Evolutionary conservation across 225 moss, liverwort and hornwort species (phyloP).

Genomic region (Polytrichum commune): DNA sequence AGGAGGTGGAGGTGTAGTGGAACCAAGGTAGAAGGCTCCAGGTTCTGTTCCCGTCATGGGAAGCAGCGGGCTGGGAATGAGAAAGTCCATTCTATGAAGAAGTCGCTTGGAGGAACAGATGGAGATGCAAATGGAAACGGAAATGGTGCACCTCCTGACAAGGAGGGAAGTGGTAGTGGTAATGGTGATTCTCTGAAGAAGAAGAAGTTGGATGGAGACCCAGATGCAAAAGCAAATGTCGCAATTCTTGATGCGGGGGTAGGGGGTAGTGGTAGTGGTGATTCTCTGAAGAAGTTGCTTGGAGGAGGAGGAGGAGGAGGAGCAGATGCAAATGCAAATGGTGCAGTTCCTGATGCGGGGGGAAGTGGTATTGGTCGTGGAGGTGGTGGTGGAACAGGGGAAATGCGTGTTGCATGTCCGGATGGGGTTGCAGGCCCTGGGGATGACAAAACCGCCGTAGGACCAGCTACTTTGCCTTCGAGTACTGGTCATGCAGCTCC

Average conservation of each 20-base stretch:
- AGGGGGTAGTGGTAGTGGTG: background rate
- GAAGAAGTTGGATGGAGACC: background rate
- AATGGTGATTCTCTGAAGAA: background rate
- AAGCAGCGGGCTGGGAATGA: slow-evolving; percentile 30
- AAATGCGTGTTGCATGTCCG: background rate
- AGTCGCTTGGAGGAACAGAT: background rate
- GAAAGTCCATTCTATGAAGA: background rate
- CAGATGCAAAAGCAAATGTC: background rate
- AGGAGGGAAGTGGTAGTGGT: background rate
- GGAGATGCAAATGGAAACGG: background rate
- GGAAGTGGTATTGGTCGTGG: background rate
- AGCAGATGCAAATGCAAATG: background rate
- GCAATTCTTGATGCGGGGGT: background rate
- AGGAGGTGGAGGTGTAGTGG: slow-evolving; percentile 76
- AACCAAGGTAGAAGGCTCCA: slow-evolving; percentile 27
- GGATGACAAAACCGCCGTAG: background rate
- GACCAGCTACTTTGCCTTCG: background rate
- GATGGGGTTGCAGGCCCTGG: background rate
- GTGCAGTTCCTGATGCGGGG: background rate
- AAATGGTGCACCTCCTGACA: background rate
- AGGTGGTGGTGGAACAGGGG: background rate
- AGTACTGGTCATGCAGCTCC: background rate
- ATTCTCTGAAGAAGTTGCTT: no score
- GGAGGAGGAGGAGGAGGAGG: background rate
- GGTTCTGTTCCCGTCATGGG: slow-evolving; percentile 61